A percentile compares a stretch with the other conserved stretches of the same genome.
Evolutionary conservation across 164 flowering plant species (phyloP).

Genomic region (Umbilicus rupestris): DNA sequence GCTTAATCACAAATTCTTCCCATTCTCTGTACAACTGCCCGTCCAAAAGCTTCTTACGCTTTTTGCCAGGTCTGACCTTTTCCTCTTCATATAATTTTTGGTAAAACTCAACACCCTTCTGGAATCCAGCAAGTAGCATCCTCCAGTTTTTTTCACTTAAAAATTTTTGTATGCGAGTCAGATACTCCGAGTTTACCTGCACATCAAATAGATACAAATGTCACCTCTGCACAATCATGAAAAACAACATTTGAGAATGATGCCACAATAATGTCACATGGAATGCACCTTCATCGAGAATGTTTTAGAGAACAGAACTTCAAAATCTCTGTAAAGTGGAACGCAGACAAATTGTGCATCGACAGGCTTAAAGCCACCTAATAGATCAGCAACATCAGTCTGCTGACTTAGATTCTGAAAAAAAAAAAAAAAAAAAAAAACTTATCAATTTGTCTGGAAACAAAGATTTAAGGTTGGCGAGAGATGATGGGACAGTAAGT

Average conservation of each 20-base stretch:
- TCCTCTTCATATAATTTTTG: slow-evolving; percentile 21
- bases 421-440: neutral
- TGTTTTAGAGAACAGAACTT: slow-evolving; percentile 42
- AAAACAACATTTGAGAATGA: neutral
- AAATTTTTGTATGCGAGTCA: slow-evolving; percentile 25
- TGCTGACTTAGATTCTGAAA: slow-evolving; percentile 94
- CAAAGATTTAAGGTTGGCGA: neutral
- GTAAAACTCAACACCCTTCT: slow-evolving; percentile 22
- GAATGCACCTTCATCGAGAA: slow-evolving; percentile 46
- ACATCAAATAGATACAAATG: slow-evolving; percentile 5
- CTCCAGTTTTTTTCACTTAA: slow-evolving; percentile 46
- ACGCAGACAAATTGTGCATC: slow-evolving; percentile 59
- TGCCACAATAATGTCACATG: neutral
- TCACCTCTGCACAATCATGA: neutral
- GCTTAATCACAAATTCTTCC: slow-evolving; percentile 44
- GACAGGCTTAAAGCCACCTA: slow-evolving; percentile 89
- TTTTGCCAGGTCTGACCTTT: slow-evolving; percentile 32
- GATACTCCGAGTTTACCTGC: slow-evolving; percentile 35
- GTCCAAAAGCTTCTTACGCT: slow-evolving; percentile 54
- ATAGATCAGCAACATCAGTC: slow-evolving; percentile 79
- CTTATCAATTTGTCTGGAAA: neutral
- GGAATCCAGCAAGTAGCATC: slow-evolving; percentile 35
- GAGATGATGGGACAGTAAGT: slow-evolving; percentile 13
- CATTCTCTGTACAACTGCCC: slow-evolving; percentile 36
- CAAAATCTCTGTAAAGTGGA: slow-evolving; percentile 72